Evolutionary conservation across 352 stramenopile species (phyloP), one percentile per base, ranked within the genome.

Genomic region (Phytophthora meadii): DNA sequence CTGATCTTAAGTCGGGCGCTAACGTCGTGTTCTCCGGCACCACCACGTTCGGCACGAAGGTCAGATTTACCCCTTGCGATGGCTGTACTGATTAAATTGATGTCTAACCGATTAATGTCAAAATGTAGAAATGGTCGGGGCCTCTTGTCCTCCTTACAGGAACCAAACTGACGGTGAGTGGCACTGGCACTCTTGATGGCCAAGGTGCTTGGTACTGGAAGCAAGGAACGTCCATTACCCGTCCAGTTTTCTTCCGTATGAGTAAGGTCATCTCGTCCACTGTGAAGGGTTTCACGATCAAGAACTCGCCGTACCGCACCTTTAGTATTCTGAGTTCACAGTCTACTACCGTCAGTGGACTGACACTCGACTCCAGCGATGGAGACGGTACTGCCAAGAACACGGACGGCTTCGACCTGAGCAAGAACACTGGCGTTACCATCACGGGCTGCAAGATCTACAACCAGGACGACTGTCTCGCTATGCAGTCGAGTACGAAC

Each of bases 151-250:
- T 72, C 11, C 55, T 81, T 8, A 66, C 65, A 6, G 72, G 65
- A 10, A 69, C 52, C 0, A 64, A 70, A 9, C 47, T 78, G 10
- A 70, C 50, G 19, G 61, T 81, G 2, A 47, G 55, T 42, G 36
- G 36, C 7, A 9, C 36, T 8, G 36, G 36, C 10, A 42, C 36
- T 2, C 61, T 81, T 11, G 66, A 81, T 14, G 70, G 73, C 27
- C 69, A 81, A 48, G 65, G 73, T 2, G 28, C 49, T 25, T 76
- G 64, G 65, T 81, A 74, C 65, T 79, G 74, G 74, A 67, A 71
- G 12, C 36, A 42, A 7, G 36, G 36, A 8, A 42, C 36, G 12
- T 42, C 36, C 14, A 42, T 22, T 14, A 24, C 62, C 72, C 37
- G 68, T 49, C 30, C 7, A 8, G 7, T 71, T 2, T 71, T 71